Evolutionary conservation across 306 rosid species (phyloP).

Genomic region (Sesbania bispinosa): DNA sequence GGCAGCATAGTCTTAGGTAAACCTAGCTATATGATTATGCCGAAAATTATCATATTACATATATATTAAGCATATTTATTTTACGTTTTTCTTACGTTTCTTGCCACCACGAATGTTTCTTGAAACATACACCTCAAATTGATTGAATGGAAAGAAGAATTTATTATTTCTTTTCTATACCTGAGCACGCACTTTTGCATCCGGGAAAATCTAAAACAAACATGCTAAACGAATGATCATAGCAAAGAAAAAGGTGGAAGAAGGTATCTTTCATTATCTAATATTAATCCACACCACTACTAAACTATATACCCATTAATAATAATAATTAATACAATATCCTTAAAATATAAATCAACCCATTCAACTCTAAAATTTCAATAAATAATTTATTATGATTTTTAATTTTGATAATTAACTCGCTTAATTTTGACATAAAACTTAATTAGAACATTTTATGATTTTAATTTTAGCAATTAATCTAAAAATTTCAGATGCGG

Average conservation of each 20-base stretch:
- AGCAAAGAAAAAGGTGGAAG: background rate
- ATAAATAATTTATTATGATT: too few relatives aligned
- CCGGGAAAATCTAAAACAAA: background rate
- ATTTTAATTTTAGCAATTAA: background rate
- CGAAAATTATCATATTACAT: slow-evolving; percentile 1
- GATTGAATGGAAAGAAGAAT: background rate
- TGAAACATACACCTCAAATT: background rate
- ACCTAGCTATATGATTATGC: slow-evolving; percentile 17
- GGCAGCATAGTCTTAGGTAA: background rate
- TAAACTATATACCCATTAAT: too few relatives aligned
- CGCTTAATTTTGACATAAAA: too few relatives aligned
- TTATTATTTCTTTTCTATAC: background rate
- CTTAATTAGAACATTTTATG: too few relatives aligned
- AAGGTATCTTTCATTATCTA: background rate
- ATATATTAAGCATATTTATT: background rate
- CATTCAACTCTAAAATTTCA: too few relatives aligned
- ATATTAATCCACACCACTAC: background rate
- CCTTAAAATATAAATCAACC: too few relatives aligned
- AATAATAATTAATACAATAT: too few relatives aligned
- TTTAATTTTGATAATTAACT: too few relatives aligned
- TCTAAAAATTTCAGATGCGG: background rate
- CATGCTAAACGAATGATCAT: background rate
- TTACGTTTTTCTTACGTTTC: background rate
- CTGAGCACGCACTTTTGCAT: background rate
- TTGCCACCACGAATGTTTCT: too few relatives aligned